Evolutionary conservation across 495 filamentous ascomycete genomes (phyloP).

Genomic region (Penicillium daleae): DNA sequence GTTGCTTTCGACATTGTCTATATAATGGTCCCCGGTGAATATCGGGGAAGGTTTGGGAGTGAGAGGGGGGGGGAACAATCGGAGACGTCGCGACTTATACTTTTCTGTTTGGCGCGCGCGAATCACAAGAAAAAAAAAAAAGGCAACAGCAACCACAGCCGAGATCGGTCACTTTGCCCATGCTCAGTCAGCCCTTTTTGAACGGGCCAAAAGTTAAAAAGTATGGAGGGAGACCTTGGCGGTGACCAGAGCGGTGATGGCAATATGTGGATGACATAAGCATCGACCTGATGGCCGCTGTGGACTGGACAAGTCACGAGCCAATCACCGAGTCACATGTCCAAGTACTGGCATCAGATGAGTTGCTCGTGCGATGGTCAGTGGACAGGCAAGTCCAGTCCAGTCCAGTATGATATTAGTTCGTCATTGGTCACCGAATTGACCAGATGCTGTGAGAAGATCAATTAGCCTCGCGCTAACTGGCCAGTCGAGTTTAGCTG

Average conservation of each 20-base stretch:
- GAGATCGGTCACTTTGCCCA: not conserved
- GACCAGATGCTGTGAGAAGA: too few relatives aligned
- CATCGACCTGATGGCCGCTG: not conserved
- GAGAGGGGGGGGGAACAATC: not conserved
- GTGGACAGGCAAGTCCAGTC: not conserved
- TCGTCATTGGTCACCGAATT: not conserved
- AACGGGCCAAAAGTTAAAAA: not conserved
- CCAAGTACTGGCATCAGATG: not conserved
- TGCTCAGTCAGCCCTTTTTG: not conserved
- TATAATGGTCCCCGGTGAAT: too few relatives aligned
- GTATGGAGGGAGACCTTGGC: not conserved
- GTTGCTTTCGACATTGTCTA: slow-evolving; percentile 79
- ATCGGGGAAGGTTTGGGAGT: not conserved
- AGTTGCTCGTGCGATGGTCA: not conserved
- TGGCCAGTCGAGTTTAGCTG: not conserved
- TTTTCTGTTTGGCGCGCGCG: slow-evolving; percentile 4
- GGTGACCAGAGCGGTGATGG: not conserved
- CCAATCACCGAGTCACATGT: slow-evolving; percentile 29
- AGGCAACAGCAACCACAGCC: not conserved
- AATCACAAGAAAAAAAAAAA: slow-evolving; percentile 15
- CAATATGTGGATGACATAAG: not conserved
- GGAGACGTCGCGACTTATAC: not conserved
- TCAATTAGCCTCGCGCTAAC: not conserved
- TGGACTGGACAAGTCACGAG: slow-evolving; percentile 17
- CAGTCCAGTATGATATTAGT: not conserved